Evolutionary conservation across 495 filamentous ascomycete species (phyloP).

Genomic region (Penicillium riverlandense): DNA sequence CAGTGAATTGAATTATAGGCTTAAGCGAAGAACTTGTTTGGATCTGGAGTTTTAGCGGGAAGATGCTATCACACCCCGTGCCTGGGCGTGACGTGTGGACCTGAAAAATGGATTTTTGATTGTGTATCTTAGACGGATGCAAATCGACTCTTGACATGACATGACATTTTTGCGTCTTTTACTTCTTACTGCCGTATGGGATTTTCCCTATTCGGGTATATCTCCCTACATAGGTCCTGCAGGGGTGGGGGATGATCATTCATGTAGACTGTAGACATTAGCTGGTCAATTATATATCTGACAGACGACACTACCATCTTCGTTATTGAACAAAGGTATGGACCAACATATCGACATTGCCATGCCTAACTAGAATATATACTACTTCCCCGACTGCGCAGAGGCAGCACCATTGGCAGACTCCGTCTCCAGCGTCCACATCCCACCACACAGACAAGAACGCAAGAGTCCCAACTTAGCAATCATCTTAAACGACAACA

Average conservation of each 20-base stretch:
- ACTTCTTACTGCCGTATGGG: neutral
- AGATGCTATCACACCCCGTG: conserved; percentile 24
- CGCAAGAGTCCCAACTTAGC: conserved; percentile 32
- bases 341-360: too few relatives aligned
- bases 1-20: conserved; percentile 16
- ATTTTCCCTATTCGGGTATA: conserved; percentile 3
- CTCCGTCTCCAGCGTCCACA: conserved; percentile 33
- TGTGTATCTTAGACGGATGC: conserved; percentile 42
- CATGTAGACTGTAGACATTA: too few relatives aligned
- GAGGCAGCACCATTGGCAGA: neutral
- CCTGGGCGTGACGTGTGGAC: conserved; percentile 29
- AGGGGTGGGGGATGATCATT: too few relatives aligned
- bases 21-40: conserved; percentile 35
- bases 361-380: too few relatives aligned
- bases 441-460: conserved; percentile 38
- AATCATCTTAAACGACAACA: conserved; percentile 33
- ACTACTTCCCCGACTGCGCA: neutral
- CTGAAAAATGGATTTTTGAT: conserved; percentile 32
- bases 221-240: neutral
- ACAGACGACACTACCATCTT: too few relatives aligned
- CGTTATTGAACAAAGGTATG: too few relatives aligned
- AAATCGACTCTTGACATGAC: conserved; percentile 41
- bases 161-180: conserved; percentile 8
- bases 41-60: conserved; percentile 37
- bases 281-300: too few relatives aligned